These are phyloP conservation scores for Papiliotrema flavescens DNA, from an alignment of 1,284 basidiomycete species.

Conservation along the genomic window DNA sequence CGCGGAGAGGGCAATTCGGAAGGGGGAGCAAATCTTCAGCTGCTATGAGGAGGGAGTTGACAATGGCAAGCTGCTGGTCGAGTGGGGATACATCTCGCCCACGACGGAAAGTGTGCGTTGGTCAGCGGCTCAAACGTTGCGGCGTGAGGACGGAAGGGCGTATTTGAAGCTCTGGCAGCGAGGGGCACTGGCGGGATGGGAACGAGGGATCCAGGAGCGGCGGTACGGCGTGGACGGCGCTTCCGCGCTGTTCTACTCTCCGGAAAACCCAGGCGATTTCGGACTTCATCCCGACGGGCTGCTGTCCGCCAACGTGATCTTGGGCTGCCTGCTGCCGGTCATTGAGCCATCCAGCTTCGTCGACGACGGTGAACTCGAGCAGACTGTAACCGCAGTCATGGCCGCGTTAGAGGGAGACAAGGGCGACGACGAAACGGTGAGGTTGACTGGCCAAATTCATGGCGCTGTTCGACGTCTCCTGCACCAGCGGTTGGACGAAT, in stretches of 20 bases:
- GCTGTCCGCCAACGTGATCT: not conserved
- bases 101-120: conserved; percentile 17
- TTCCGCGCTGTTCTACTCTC: not conserved
- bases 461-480: not conserved
- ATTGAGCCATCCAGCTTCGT: too few relatives aligned
- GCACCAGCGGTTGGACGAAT: not conserved
- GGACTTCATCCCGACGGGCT: not conserved
- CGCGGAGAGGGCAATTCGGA: conserved; percentile 22
- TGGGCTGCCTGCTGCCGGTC: not conserved
- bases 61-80: conserved; percentile 64
- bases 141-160: not conserved
- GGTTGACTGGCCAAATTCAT: not conserved
- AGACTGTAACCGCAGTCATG: not conserved
- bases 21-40: conserved; percentile 72
- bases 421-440: not conserved
- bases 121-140: conserved; percentile 10
- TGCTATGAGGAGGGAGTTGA: conserved; percentile 67
- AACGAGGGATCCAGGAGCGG: not conserved
- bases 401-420: not conserved
- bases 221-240: not conserved
- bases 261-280: not conserved
- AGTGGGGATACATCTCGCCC: conserved; percentile 61
- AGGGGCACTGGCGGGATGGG: not conserved
- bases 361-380: not conserved
- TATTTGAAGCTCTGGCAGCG: conserved; percentile 2